phyloP scores from a whole-genome alignment of 148 eudicot species.

The Tetragonia tetragonoides region DNA sequence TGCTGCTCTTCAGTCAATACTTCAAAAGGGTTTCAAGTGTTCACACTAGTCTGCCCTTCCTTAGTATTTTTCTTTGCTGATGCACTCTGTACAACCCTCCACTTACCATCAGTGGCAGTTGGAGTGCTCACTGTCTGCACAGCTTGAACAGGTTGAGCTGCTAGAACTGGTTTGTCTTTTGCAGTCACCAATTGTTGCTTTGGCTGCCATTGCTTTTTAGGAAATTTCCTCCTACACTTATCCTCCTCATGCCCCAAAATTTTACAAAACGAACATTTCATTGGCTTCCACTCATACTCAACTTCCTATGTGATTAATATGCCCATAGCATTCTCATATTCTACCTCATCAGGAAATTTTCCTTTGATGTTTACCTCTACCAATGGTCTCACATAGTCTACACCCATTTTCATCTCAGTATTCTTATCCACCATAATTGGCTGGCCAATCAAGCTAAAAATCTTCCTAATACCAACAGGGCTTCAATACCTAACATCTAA shows the following conservation, averaged over 20 bases:
- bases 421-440: neutral
- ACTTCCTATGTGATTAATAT: neutral
- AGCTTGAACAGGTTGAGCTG: too few relatives aligned
- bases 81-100: too few relatives aligned
- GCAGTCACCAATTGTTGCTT: too few relatives aligned
- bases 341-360: neutral
- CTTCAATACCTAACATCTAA: neutral
- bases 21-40: too few relatives aligned
- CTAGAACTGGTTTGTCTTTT: too few relatives aligned
- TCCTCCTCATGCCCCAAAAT: neutral
- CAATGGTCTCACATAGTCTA: neutral
- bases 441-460: neutral
- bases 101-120: too few relatives aligned
- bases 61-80: too few relatives aligned
- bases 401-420: neutral
- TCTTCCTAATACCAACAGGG: neutral
- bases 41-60: too few relatives aligned
- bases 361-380: neutral
- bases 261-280: neutral
- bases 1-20: too few relatives aligned
- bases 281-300: neutral
- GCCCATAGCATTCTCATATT: neutral
- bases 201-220: too few relatives aligned
- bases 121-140: too few relatives aligned
- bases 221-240: neutral